Conservation (phyloP, 495 filamentous ascomycete genomes). For the Neurospora sp. region DNA sequence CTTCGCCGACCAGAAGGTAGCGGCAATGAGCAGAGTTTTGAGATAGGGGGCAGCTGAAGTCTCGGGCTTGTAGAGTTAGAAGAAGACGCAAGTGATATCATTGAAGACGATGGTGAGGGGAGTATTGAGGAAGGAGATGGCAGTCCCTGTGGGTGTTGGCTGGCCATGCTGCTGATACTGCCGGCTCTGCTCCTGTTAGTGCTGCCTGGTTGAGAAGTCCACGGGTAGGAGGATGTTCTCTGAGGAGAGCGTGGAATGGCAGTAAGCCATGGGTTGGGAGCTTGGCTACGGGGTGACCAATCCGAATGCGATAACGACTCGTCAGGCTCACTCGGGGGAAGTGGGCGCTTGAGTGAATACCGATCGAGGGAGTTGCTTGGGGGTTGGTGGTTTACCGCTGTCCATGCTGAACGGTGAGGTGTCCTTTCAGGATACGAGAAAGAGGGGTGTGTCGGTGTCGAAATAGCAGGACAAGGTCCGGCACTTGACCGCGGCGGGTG, state of each 20-base stretch:
- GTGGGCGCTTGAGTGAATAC: constrained; percentile 1
- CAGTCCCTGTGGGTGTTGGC: background rate
- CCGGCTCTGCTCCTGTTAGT: background rate
- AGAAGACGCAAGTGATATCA: background rate
- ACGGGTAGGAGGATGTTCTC: background rate
- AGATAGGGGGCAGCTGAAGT: background rate
- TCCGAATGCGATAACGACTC: background rate
- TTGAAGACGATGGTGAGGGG: background rate
- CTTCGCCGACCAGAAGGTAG: background rate
- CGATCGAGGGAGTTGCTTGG: constrained; percentile 3
- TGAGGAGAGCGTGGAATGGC: constrained; percentile 28
- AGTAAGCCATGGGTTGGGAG: constrained; percentile 32
- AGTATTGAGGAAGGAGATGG: background rate
- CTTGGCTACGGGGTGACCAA: background rate
- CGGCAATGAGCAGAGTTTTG: background rate
- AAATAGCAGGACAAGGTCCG: background rate
- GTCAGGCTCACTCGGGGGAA: constrained; percentile 1
- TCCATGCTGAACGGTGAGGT: constrained; percentile 4
- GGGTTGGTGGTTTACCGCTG: constrained; percentile 5
- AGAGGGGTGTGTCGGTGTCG: background rate
- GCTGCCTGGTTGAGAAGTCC: background rate
- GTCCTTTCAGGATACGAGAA: background rate
- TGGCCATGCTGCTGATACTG: background rate
- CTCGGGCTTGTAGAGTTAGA: background rate
- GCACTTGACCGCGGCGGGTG: background rate